phyloP scores from a whole-genome alignment of 768 basidiomycete species.

The Glaciozyma martinii region DNA sequence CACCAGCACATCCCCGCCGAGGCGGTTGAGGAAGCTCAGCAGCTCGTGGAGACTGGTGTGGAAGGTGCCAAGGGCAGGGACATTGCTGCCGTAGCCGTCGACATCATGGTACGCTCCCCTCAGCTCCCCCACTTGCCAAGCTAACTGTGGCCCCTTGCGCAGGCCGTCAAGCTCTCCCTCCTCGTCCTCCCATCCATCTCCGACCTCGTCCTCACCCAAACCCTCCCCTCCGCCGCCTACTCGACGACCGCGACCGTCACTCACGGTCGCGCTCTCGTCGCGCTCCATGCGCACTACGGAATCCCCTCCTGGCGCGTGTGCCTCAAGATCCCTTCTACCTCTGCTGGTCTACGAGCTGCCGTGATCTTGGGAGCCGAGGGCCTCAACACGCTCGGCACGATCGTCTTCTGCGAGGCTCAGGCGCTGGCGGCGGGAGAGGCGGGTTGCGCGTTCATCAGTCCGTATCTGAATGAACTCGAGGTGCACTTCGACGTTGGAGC shows the following conservation, averaged over 20 bases:
- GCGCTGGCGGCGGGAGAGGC: constrained; percentile 32
- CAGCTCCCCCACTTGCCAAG: not conserved
- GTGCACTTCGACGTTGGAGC: constrained; percentile 27
- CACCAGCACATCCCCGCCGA: constrained; percentile 21
- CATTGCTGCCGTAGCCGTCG: not conserved
- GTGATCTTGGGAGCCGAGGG: constrained; percentile 25
- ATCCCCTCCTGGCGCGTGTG: constrained; percentile 30
- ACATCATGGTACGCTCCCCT: not conserved
- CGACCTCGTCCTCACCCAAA: constrained; percentile 29
- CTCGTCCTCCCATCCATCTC: not conserved
- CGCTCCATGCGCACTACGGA: constrained; percentile 17
- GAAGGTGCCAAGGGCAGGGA: constrained; percentile 28
- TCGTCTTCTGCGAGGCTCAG: constrained; percentile 33
- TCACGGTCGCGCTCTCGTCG: constrained; percentile 31
- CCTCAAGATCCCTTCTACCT: constrained; percentile 36
- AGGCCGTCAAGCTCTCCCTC: constrained; percentile 29
- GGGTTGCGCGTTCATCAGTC: constrained; percentile 27
- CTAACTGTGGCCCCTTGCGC: not conserved
- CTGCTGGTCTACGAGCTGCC: constrained; percentile 32
- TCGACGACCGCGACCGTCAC: constrained; percentile 24
- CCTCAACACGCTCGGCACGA: constrained; percentile 33
- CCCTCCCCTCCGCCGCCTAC: constrained; percentile 22
- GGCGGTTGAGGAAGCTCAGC: constrained; percentile 19
- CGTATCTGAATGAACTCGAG: constrained; percentile 33
- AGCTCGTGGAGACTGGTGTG: constrained; percentile 25